These are phyloP conservation scores for Malassezia obtusa DNA, from an alignment of 1,284 basidiomycete genomes.

Conservation along the genomic window DNA sequence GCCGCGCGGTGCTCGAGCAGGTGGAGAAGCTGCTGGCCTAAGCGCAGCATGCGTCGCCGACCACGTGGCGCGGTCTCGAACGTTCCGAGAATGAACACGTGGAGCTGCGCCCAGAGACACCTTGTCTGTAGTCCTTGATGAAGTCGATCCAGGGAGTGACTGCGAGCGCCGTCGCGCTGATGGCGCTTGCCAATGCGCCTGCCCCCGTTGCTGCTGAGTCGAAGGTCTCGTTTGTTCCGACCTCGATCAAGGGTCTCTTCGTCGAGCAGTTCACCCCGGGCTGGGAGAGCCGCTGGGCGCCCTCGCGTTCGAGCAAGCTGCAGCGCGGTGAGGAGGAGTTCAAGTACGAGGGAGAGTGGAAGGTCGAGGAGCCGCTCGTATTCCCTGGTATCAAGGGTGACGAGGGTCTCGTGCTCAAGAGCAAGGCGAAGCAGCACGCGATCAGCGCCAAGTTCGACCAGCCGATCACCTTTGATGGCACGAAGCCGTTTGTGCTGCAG, in stretches of 20 bases:
- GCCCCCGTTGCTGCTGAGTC: neutral
- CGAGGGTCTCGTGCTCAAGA: slow-evolving; percentile 53
- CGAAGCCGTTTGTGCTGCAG: slow-evolving; percentile 83
- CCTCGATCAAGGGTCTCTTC: slow-evolving; percentile 79
- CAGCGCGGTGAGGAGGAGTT: slow-evolving; percentile 52
- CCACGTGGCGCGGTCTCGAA: slow-evolving; percentile 6
- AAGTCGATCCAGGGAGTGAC: slow-evolving; percentile 10
- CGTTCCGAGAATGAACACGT: slow-evolving; percentile 10
- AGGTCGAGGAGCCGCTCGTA: slow-evolving; percentile 78
- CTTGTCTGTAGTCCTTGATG: slow-evolving; percentile 6
- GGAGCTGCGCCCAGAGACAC: slow-evolving; percentile 1
- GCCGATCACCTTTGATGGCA: slow-evolving; percentile 67
- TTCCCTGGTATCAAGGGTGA: slow-evolving; percentile 52
- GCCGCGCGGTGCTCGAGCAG: slow-evolving; percentile 73
- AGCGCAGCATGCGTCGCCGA: neutral
- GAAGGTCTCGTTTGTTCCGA: slow-evolving; percentile 55
- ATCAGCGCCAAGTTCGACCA: slow-evolving; percentile 81
- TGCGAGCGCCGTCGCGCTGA: slow-evolving; percentile 5
- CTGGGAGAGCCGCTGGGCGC: slow-evolving; percentile 85
- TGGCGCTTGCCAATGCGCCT: neutral
- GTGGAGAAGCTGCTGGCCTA: slow-evolving; percentile 9
- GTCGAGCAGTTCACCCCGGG: slow-evolving; percentile 91
- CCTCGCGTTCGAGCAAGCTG: slow-evolving; percentile 89
- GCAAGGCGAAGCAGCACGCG: slow-evolving; percentile 87
- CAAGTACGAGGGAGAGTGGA: slow-evolving; percentile 94